Base-by-base conservation (phyloP, 352 stramenopile species). In the Phytophthora hybrid region DNA sequence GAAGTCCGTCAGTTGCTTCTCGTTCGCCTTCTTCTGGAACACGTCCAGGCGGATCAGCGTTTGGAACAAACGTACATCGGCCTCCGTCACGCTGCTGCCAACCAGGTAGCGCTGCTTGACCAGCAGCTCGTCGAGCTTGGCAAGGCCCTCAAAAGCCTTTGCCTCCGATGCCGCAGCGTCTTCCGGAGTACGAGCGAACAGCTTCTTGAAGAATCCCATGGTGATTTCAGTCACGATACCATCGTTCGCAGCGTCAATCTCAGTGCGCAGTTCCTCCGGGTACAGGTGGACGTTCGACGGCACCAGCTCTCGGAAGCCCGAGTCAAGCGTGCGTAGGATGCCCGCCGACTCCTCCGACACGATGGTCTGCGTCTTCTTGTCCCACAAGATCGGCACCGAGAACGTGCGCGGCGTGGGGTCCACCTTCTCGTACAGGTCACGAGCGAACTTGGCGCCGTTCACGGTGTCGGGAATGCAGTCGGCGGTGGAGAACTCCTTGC, bases 271-370 rank as follows among this genome's bases (percentile, higher is more conserved):
- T 39, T 88, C 76, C 34, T 34, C 19, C 14, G 84, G 83, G 67
- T 82, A 86, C 26, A 93, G 57, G 49, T 84, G 62, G 13, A 82
- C 74, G 8, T 66, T 69, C 53, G 65, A 73, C 23, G 79, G n/a
- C 10, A 77, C 51, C 26, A 73, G 71, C 16, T 83, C 62, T 53
- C 88, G 83, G 52, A 89, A 88, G 1, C 63, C 79, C 8, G 55
- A 71, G 54, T 79, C 75, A 7, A 97, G 61, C 64, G 94, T 88
- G 32, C 85, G 78, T 26, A 97, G 80, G 55, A 97, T 95, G 5
- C 73, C 64, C 37, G 78, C 82, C 92, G 66, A 67, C 31, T 73
- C 49, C 59, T 73, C 66, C 23, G 66, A 73, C 49, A 73, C 58
- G 39, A 73, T 97, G 11, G 77, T 83, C 16, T 80, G 66, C 29